A percentile compares a stretch with the other conserved stretches of the same genome.
phyloP scores from a whole-genome alignment of 148 eudicot genomes.

The Limonium bicolor region DNA sequence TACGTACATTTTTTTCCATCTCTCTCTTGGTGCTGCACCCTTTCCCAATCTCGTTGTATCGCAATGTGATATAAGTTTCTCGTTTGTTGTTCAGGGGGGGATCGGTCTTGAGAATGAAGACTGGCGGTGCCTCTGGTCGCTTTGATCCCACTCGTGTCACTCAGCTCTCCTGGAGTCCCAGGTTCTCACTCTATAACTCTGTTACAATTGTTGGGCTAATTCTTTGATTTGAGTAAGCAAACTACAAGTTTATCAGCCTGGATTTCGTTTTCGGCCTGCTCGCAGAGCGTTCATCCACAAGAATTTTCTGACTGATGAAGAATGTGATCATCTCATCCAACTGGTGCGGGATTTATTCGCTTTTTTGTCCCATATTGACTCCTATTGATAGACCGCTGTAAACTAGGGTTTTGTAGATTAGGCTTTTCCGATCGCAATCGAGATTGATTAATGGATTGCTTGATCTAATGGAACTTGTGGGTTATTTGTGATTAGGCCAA shows the following conservation, averaged over 20 bases:
- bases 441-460: not conserved
- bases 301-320: conserved; percentile 53
- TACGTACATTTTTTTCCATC: too few species aligned
- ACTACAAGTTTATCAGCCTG: not conserved
- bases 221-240: not conserved
- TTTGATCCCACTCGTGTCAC: conserved; percentile 78
- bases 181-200: conserved; percentile 21
- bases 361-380: too few species aligned
- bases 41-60: too few species aligned
- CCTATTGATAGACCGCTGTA: too few species aligned
- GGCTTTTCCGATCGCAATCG: not conserved
- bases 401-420: too few species aligned
- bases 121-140: conserved; percentile 16
- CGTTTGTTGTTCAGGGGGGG: conserved; percentile 1
- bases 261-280: not conserved
- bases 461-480: not conserved
- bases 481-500: conserved; percentile 40
- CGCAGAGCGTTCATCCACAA: conserved; percentile 67
- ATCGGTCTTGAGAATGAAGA: conserved; percentile 37
- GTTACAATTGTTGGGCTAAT: not conserved
- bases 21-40: too few species aligned
- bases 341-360: conserved; percentile 34
- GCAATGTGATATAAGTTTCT: too few species aligned
- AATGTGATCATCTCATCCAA: conserved; percentile 81
- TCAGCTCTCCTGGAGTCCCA: conserved; percentile 79